Conservation (phyloP, 1,284 basidiomycete species). For the Pisolithus thermaeus region DNA sequence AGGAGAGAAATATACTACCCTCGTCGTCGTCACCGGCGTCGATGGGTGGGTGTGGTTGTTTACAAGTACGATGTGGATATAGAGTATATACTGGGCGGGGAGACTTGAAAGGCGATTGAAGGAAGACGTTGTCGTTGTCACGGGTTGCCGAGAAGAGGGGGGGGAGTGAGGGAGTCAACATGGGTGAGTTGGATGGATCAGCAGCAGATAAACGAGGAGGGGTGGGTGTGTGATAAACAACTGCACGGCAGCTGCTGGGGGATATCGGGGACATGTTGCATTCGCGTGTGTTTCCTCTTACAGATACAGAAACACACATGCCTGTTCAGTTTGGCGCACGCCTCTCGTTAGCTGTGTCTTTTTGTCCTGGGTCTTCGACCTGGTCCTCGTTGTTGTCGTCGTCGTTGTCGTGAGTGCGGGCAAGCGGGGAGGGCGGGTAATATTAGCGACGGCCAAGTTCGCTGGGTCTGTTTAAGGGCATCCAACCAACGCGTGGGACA, state of each 20-base stretch:
- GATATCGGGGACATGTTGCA: conserved; percentile 42
- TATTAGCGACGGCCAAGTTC: conserved; percentile 21
- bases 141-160: conserved; percentile 34
- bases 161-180: conserved; percentile 60
- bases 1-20: conserved; percentile 46
- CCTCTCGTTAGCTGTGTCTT: too few species aligned
- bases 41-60: conserved; percentile 42
- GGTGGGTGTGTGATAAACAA: conserved; percentile 35
- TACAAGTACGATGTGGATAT: conserved; percentile 29
- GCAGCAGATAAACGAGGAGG: conserved; percentile 27
- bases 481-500: conserved; percentile 25
- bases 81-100: conserved; percentile 36
- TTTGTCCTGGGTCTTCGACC: conserved; percentile 13
- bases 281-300: conserved; percentile 33
- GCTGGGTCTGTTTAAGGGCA: conserved; percentile 13
- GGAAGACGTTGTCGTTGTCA: conserved; percentile 44
- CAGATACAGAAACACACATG: conserved; percentile 17
- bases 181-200: conserved; percentile 44
- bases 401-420: conserved; percentile 11
- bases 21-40: conserved; percentile 53
- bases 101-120: conserved; percentile 48
- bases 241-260: conserved; percentile 37
- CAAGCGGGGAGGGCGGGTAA: conserved; percentile 5
- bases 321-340: too few species aligned
- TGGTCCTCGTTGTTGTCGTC: too few species aligned